phyloP scores from a whole-genome alignment of 176 grass and related monocot genomes.

The Aechmea fasciata region DNA sequence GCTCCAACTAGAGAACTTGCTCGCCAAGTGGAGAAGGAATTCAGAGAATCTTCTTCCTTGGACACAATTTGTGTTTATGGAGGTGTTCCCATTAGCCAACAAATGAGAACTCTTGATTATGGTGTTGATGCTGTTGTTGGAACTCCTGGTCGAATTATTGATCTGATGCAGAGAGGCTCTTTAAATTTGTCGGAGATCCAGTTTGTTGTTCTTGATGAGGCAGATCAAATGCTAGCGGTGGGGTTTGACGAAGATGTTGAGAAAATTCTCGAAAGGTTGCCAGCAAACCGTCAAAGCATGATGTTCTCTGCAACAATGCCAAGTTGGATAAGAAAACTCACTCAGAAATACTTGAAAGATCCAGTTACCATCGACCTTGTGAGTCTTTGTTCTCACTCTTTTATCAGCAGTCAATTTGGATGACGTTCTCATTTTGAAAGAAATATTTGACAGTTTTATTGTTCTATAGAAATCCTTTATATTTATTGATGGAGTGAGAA shows the following conservation, averaged over 20 bases:
- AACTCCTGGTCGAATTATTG: constrained; percentile 85
- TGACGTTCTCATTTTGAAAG: neutral
- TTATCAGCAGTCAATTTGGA: neutral
- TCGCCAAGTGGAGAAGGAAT: constrained; percentile 95
- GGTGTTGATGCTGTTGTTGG: constrained; percentile 89
- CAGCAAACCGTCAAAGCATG: constrained; percentile 55
- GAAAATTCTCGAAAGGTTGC: constrained; percentile 62
- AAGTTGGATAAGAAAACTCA: constrained; percentile 73
- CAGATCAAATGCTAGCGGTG: constrained; percentile 94
- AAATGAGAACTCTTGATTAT: constrained; percentile 83
- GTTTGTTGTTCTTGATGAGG: constrained; percentile 96
- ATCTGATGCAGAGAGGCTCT: constrained; percentile 64
- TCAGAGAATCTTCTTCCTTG: constrained; percentile 68
- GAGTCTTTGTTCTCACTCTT: constrained; percentile 24
- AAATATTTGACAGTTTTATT: too few species aligned
- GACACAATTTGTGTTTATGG: constrained; percentile 89
- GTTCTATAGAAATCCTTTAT: too few species aligned
- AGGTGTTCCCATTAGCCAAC: constrained; percentile 73
- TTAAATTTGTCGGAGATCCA: constrained; percentile 54
- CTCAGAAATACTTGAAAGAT: constrained; percentile 58
- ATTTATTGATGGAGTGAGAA: neutral
- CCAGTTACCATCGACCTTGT: constrained; percentile 82
- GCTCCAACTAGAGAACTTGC: constrained; percentile 97
- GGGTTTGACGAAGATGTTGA: constrained; percentile 94
- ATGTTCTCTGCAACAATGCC: constrained; percentile 99